These are phyloP conservation scores for Alternaria arbusti DNA, from an alignment of 2,329 filamentous ascomycete genomes.

Conservation along the genomic window DNA sequence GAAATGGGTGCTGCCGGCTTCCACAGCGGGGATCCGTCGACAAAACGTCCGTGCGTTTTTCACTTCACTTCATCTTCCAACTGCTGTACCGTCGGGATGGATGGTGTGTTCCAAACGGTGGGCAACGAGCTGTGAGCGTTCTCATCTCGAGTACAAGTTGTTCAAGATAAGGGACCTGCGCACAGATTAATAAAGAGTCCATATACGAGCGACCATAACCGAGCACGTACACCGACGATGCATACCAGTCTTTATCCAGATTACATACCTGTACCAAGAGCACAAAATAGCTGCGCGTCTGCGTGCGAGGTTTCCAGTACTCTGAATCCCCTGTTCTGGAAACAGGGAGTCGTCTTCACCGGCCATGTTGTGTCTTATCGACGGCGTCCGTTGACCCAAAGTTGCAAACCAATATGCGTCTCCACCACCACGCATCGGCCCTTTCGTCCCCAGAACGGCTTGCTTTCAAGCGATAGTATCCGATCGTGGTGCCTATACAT, in stretches of 20 bases:
- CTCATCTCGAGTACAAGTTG: background rate
- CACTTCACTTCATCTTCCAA: slow-evolving; percentile 30
- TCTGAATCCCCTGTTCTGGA: background rate
- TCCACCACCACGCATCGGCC: slow-evolving; percentile 5
- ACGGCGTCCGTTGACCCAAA: background rate
- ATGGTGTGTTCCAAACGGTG: background rate
- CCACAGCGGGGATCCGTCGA: slow-evolving; percentile 19
- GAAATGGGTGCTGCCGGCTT: slow-evolving; percentile 27
- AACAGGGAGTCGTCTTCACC: background rate
- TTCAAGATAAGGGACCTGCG: background rate
- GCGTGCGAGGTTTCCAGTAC: background rate
- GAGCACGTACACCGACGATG: background rate
- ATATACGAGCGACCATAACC: slow-evolving; percentile 1
- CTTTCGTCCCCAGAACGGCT: background rate
- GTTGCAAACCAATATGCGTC: background rate
- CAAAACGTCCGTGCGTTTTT: slow-evolving; percentile 23
- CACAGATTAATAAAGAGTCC: slow-evolving; percentile 2
- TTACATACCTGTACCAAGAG: background rate
- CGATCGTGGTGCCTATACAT: slow-evolving; percentile 1
- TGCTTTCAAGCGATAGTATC: slow-evolving; percentile 1
- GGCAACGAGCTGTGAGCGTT: slow-evolving; percentile 1
- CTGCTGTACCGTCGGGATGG: slow-evolving; percentile 14
- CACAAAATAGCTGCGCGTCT: background rate
- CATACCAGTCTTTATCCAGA: background rate
- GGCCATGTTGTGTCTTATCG: slow-evolving; percentile 3